Base-by-base conservation (phyloP, 495 filamentous ascomycete species). In the Letharia columbiana region DNA sequence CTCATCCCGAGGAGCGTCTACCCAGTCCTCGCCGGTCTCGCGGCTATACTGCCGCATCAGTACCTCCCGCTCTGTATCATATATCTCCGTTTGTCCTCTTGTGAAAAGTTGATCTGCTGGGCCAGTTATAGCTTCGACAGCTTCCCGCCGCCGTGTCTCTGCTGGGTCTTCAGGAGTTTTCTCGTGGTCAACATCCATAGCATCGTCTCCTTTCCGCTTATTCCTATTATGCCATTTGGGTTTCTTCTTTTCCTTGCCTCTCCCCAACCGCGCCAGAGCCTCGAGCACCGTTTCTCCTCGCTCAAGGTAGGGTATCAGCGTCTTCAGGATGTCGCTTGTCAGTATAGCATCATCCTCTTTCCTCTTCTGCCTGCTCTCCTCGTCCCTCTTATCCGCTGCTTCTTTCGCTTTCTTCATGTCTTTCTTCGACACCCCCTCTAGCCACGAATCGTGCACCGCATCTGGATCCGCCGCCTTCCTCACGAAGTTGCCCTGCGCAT, bases 21-120 rank as follows among this genome's bases (percentile, higher is more conserved):
- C 82, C 92, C 94, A 99, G 11, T 86, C 84, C 69, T 97, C 92
- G 8, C 92, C 95, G 0, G 90, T 91, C 72, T 98, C 93, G n/a
- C 84, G 85, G 39, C 82, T 80, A 71, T 91, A 98, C 72, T 92
- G 89, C 35, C 95, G 79, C 37, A 90, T 87, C 45, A 98, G 78
- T 45, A 86, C 75, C 74, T 98, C 94, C n/a, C 93, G 80, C 68
- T 92, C 91, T 9, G 84, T 82, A 61, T 98, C 93, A 71, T 98
- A 99, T 50, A 97, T 88, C 28, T 97, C 90, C 2, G 84, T 82
- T 63, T 94, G 87, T 33, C 90, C 92, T 45, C 92, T 80, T 5
- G 84, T 86, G 62, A 96, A 84, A 3, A 99, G 80, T 61, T 87
- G 87, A 74, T 96, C 92, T 11, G 95, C 92, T 7, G 91, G 90